A percentile compares a stretch with the other conserved stretches of the same genome.
Evolutionary conservation across 495 filamentous ascomycete species (phyloP).

Genomic region (Aspergillus ellipticus): DNA sequence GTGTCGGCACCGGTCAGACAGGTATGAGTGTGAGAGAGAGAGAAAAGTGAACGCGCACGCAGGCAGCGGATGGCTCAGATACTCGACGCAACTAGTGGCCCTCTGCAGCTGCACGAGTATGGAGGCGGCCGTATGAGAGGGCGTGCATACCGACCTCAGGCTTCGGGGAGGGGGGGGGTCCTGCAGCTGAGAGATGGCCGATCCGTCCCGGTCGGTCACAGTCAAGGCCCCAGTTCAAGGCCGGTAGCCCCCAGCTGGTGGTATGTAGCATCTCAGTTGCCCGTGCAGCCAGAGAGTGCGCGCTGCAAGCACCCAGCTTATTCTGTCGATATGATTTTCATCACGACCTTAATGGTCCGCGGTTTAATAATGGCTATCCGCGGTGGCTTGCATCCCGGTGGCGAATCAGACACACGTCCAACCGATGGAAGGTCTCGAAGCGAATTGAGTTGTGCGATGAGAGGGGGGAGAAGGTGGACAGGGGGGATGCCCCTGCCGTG

Average conservation of each 20-base stretch:
- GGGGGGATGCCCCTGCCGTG: slow-evolving; percentile 1
- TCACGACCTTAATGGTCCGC: neutral
- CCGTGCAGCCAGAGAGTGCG: neutral
- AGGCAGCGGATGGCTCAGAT: neutral
- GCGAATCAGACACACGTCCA: neutral
- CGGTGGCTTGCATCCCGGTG: slow-evolving; percentile 1
- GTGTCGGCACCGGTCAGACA: neutral
- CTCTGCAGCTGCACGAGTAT: neutral
- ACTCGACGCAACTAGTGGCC: neutral
- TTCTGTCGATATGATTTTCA: neutral
- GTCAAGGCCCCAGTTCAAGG: too few species aligned
- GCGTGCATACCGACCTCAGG: neutral
- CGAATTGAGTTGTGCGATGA: slow-evolving; percentile 2
- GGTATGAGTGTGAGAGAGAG: neutral
- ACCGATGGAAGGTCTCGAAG: neutral
- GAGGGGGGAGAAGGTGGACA: neutral
- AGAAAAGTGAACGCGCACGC: neutral
- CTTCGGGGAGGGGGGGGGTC: neutral
- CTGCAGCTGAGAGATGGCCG: neutral
- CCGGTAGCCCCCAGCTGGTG: too few species aligned
- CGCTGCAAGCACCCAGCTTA: neutral
- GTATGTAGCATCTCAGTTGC: too few species aligned
- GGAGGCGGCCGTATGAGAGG: neutral
- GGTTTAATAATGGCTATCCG: neutral
- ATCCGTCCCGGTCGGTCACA: neutral